Evolutionary conservation across 768 basidiomycete genomes (phyloP).

Genomic region (Termitomyces titanicus): DNA sequence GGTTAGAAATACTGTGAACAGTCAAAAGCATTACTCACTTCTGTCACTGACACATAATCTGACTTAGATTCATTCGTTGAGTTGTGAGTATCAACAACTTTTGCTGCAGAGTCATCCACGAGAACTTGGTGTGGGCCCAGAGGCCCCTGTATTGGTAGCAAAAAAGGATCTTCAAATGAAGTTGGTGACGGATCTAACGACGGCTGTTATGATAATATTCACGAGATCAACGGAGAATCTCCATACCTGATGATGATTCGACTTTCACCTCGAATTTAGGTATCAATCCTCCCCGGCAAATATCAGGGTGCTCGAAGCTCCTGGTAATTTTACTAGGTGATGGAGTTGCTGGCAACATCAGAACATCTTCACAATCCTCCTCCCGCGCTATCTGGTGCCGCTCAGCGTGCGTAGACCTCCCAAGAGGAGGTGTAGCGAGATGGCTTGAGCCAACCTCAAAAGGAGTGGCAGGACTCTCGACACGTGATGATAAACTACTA

Average conservation of each 20-base stretch:
- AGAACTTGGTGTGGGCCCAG: not conserved
- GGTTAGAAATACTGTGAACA: not conserved
- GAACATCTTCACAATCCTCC: slow-evolving; percentile 25
- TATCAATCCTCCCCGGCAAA: slow-evolving; percentile 24
- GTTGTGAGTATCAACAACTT: not conserved
- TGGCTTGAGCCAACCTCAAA: slow-evolving; percentile 1
- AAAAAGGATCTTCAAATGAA: slow-evolving; percentile 4
- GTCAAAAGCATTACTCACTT: not conserved
- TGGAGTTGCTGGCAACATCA: slow-evolving; percentile 30
- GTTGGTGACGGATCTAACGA: slow-evolving; percentile 1
- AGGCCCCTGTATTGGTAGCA: not conserved
- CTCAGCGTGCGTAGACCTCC: slow-evolving; percentile 33
- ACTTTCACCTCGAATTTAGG: slow-evolving; percentile 27
- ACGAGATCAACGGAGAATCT: not conserved
- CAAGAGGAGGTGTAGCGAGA: slow-evolving; percentile 31
- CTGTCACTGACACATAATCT: not conserved
- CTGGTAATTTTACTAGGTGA: slow-evolving; percentile 30
- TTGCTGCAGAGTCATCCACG: not conserved
- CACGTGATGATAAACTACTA: not conserved
- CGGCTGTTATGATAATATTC: not conserved
- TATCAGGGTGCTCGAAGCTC: slow-evolving; percentile 2
- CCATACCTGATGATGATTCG: slow-evolving; percentile 15
- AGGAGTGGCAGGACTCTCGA: not conserved
- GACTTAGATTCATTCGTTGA: not conserved
- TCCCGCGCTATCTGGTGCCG: slow-evolving; percentile 25